Conservation (phyloP, 306 rosid genomes). For the Corylus americana region DNA sequence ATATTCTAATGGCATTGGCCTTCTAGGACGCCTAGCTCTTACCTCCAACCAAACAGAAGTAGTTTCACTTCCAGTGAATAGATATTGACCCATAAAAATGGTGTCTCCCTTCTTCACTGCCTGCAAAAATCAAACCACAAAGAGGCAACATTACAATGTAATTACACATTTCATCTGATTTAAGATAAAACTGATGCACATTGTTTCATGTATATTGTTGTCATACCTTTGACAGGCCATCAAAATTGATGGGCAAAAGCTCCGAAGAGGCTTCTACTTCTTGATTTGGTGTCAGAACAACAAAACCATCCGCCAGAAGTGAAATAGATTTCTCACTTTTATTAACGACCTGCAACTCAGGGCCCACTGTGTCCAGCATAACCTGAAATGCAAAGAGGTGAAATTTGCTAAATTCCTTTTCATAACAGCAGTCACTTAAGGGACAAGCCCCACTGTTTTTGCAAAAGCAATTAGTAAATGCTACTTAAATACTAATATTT, state of each 20-base stretch:
- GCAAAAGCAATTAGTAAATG: background rate
- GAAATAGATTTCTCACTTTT: slow-evolving; percentile 58
- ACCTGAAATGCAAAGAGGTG: slow-evolving; percentile 41
- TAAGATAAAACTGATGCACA: background rate
- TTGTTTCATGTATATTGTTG: slow-evolving; percentile 1
- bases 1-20: slow-evolving; percentile 8
- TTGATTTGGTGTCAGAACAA: slow-evolving; percentile 71
- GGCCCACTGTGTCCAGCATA: slow-evolving; percentile 87
- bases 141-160: background rate
- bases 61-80: slow-evolving; percentile 99
- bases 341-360: slow-evolving; percentile 86
- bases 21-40: slow-evolving; percentile 18
- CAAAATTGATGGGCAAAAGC: slow-evolving; percentile 82
- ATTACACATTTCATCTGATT: background rate
- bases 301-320: slow-evolving; percentile 54
- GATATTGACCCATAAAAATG: slow-evolving; percentile 88
- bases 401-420: slow-evolving; percentile 22
- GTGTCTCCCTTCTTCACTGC: slow-evolving; percentile 89
- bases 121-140: slow-evolving; percentile 44
- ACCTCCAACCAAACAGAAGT: slow-evolving; percentile 99
- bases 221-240: slow-evolving; percentile 77
- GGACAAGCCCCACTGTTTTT: background rate
- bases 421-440: background rate
- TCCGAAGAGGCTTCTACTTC: slow-evolving; percentile 76
- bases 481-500: background rate